A percentile compares a stretch with the other conserved stretches of the same genome.
Evolutionary conservation across 306 rosid genomes (phyloP).

Genomic region (Oemleria cerasiformis): DNA sequence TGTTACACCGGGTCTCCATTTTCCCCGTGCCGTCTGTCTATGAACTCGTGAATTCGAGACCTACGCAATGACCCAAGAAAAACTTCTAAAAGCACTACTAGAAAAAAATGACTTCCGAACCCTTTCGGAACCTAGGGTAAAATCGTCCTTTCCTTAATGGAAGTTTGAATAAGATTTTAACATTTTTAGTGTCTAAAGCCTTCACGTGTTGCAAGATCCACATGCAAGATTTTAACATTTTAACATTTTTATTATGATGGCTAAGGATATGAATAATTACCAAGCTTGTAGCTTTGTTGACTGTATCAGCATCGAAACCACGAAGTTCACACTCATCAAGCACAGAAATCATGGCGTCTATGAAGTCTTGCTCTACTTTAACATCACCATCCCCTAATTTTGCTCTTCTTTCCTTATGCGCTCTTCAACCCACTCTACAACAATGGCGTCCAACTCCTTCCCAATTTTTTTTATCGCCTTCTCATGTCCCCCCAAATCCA

Average conservation of each 20-base stretch:
- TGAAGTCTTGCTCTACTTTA: conserved; percentile 35
- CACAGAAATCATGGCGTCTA: conserved; percentile 26
- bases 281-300: conserved; percentile 32
- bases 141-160: too few species aligned
- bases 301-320: conserved; percentile 13
- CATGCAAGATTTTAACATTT: too few species aligned
- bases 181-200: too few species aligned
- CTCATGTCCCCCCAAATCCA: conserved; percentile 54
- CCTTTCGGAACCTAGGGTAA: too few species aligned
- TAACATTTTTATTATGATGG: neutral
- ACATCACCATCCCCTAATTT: neutral
- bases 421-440: conserved; percentile 42
- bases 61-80: too few species aligned
- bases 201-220: too few species aligned
- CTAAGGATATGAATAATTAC: neutral
- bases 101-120: too few species aligned
- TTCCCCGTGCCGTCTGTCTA: too few species aligned
- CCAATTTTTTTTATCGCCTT: conserved; percentile 33
- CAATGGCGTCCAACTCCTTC: conserved; percentile 26
- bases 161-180: too few species aligned
- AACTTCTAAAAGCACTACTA: too few species aligned
- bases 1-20: too few species aligned
- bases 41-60: too few species aligned
- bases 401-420: conserved; percentile 21
- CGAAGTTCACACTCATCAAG: neutral